phyloP scores from a whole-genome alignment of 169 alveolate genomes.

The Plasmodium knowlesi region DNA sequence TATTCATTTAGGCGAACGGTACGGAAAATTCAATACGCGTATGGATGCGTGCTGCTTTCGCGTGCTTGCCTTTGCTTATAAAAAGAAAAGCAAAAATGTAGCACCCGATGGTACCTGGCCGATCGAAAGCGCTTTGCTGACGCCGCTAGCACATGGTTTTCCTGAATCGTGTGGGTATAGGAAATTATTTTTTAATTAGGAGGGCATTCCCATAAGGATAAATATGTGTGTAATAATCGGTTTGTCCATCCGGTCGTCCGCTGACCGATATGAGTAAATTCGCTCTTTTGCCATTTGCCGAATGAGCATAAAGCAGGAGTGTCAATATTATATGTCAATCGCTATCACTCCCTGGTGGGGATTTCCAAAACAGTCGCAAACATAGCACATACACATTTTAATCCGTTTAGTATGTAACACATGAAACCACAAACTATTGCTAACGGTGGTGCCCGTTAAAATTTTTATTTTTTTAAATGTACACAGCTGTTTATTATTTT shows the following conservation, averaged over 20 bases:
- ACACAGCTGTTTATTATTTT: neutral
- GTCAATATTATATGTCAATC: neutral
- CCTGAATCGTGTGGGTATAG: neutral
- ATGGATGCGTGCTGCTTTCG: neutral
- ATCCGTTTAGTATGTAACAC: neutral
- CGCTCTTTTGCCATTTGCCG: neutral
- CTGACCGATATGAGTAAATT: neutral
- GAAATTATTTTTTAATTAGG: neutral
- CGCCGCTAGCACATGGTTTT: neutral
- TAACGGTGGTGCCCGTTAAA: neutral
- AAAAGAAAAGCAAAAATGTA: neutral
- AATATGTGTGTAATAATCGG: neutral
- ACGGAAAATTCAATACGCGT: neutral
- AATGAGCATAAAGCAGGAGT: neutral
- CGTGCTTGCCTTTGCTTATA: neutral
- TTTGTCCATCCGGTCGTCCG: neutral
- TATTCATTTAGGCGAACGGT: neutral
- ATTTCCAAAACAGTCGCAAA: neutral
- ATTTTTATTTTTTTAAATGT: neutral
- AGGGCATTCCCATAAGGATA: neutral
- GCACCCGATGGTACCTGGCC: neutral
- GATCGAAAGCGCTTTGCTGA: neutral
- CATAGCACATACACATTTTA: neutral
- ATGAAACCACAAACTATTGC: neutral
- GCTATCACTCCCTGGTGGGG: neutral